phyloP scores from a whole-genome alignment of 2,329 filamentous ascomycete species.

The Colletotrichum gloeosporioides region DNA sequence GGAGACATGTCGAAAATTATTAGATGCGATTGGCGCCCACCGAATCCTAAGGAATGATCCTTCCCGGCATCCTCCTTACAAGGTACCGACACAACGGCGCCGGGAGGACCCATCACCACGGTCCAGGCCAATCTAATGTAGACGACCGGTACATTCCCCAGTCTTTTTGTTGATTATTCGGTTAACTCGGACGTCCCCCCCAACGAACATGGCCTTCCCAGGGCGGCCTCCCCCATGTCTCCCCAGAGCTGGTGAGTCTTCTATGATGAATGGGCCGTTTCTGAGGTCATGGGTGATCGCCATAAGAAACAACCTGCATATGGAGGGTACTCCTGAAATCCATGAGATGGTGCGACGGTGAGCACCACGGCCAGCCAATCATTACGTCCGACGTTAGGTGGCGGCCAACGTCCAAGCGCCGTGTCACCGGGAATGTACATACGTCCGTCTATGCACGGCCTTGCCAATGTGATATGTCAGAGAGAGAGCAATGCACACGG shows the following conservation, averaged over 20 bases:
- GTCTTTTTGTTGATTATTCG: neutral
- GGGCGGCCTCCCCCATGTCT: neutral
- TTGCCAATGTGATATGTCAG: neutral
- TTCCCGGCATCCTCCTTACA: neutral
- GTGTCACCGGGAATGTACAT: neutral
- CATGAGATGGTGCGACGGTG: neutral
- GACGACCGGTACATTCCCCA: neutral
- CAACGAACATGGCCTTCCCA: neutral
- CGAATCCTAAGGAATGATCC: neutral
- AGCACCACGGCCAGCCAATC: neutral
- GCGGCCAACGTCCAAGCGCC: neutral
- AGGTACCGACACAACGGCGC: neutral
- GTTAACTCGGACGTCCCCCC: neutral
- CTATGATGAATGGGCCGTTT: neutral
- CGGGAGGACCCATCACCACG: neutral
- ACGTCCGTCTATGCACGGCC: conserved; percentile 3
- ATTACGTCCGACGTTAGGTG: neutral
- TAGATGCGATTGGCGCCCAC: conserved; percentile 12
- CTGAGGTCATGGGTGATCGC: neutral
- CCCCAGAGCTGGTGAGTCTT: neutral
- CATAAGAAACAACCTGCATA: neutral
- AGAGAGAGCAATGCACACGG: neutral
- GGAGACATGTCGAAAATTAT: neutral
- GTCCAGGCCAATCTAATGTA: neutral
- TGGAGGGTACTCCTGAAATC: neutral